phyloP scores from a whole-genome alignment of 2,329 filamentous ascomycete species.

The Aspergillus sp. region DNA sequence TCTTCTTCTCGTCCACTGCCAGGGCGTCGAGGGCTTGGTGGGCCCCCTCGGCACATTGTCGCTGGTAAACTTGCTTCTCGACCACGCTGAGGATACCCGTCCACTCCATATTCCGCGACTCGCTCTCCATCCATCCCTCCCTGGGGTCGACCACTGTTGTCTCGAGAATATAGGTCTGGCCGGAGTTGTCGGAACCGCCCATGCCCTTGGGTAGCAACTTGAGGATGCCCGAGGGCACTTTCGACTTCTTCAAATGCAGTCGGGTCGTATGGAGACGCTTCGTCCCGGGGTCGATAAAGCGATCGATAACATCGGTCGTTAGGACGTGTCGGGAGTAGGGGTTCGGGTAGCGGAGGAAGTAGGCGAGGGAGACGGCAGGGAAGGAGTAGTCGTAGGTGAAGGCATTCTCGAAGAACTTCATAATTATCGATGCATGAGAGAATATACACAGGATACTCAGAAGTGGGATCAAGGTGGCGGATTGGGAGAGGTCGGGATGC shows the following conservation, averaged over 20 bases:
- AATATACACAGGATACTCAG: slow-evolving; percentile 1
- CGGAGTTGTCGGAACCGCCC: slow-evolving; percentile 48
- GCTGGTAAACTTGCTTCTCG: slow-evolving; percentile 49
- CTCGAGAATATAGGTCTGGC: slow-evolving; percentile 56
- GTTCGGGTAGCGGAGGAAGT: slow-evolving; percentile 61
- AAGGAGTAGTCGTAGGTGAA: slow-evolving; percentile 58
- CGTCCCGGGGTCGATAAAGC: slow-evolving; percentile 50
- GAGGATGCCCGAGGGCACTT: slow-evolving; percentile 51
- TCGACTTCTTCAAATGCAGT: slow-evolving; percentile 54
- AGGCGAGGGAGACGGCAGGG: slow-evolving; percentile 56
- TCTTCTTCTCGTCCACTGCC: slow-evolving; percentile 27
- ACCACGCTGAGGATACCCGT: slow-evolving; percentile 56
- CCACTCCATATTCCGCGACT: slow-evolving; percentile 57
- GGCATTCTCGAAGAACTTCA: slow-evolving; percentile 46
- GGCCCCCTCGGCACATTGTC: slow-evolving; percentile 27
- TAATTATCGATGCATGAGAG: slow-evolving; percentile 25
- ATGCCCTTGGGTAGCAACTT: slow-evolving; percentile 53
- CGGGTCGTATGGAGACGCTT: slow-evolving; percentile 53
- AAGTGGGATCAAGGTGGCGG: slow-evolving; percentile 1
- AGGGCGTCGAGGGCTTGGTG: slow-evolving; percentile 17
- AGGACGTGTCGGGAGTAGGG: slow-evolving; percentile 57
- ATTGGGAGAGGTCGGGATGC: slow-evolving; percentile 3
- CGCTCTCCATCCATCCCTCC: slow-evolving; percentile 58
- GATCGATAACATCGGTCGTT: slow-evolving; percentile 57
- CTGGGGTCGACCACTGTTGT: slow-evolving; percentile 52